Base-by-base conservation (phyloP, 2,329 filamentous ascomycete genomes). In the Aphanoascus verrucosus region DNA sequence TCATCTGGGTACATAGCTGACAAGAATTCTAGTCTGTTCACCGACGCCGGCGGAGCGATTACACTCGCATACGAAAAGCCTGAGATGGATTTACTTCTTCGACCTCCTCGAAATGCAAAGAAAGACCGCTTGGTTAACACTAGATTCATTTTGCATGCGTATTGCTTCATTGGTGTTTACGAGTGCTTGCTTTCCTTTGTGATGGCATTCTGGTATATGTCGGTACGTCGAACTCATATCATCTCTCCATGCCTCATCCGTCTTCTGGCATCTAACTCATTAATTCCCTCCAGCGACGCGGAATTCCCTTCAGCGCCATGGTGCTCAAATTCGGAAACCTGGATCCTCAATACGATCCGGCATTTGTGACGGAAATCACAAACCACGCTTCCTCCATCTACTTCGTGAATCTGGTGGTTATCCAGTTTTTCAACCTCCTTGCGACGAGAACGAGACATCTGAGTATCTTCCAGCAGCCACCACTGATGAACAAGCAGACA, bases 331-430 rank as follows among this genome's bases (percentile, higher is more conserved):
- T 85, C 62, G 82, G 82, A 49, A 61, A 67, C 2, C 61, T 77
- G 3, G 78, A 76, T 8, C 73, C 61, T 54, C 71, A 64, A 63
- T 74, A 79, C 9, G 76, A 78, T 49, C 67, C 75, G 1, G 78
- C 79, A 44, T 77, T 75, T 53, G 79, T 82, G 61, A 70, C 69
- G 0, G 66, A 71, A 28, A 75, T 79, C 57, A 69, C 85, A 20
- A 84, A 83, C 57, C 75, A 78, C 56, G 84, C 84, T 0, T 84
- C 79, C 37, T 85, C 82, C 14, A 83, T 91, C 56, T 90, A 90
- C 67, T 90, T 90, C 61, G 79, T 89, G 59, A 90, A 83, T 55
- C 72, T 91, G 19, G 86, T 91, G 1, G 82, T 90, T 47, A 88
- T 90, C 84, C 79, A 72, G 66, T 76, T 65, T 45, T 88, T 88